These are phyloP conservation scores for Scedosporium minutisporum DNA, from an alignment of 2,329 filamentous ascomycete species.

Conservation along the genomic window DNA sequence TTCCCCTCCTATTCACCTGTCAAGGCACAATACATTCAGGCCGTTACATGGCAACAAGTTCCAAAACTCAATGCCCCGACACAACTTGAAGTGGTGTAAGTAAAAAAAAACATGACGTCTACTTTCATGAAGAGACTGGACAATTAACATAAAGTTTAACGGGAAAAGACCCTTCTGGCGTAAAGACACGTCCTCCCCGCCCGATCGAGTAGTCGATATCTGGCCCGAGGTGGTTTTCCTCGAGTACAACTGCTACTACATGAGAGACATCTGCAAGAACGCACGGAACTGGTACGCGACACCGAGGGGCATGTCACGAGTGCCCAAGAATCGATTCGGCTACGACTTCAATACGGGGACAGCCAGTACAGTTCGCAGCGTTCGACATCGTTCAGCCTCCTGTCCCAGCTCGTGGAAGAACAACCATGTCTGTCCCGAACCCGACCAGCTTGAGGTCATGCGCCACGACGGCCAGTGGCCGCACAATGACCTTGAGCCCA, in stretches of 20 bases:
- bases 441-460: conserved; percentile 9
- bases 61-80: too few relatives aligned
- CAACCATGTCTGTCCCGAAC: conserved; percentile 8
- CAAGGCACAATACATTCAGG: too few relatives aligned
- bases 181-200: too few relatives aligned
- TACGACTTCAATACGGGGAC: background rate
- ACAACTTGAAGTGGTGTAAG: too few relatives aligned
- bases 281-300: conserved; percentile 9
- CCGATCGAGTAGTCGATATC: background rate
- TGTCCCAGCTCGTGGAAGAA: conserved; percentile 7
- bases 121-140: too few relatives aligned
- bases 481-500: conserved; percentile 9
- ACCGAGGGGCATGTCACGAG: conserved; percentile 7
- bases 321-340: background rate
- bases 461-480: conserved; percentile 12
- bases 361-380: too few relatives aligned
- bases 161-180: too few relatives aligned
- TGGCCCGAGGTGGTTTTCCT: conserved; percentile 7
- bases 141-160: too few relatives aligned
- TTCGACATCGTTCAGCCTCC: too few relatives aligned
- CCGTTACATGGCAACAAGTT: too few relatives aligned
- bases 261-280: conserved; percentile 16
- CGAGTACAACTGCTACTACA: conserved; percentile 16
- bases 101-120: too few relatives aligned
- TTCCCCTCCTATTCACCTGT: too few relatives aligned